Evolutionary conservation across 2,329 filamentous ascomycete genomes (phyloP).

Genomic region (Talaromyces amestolkiae): DNA sequence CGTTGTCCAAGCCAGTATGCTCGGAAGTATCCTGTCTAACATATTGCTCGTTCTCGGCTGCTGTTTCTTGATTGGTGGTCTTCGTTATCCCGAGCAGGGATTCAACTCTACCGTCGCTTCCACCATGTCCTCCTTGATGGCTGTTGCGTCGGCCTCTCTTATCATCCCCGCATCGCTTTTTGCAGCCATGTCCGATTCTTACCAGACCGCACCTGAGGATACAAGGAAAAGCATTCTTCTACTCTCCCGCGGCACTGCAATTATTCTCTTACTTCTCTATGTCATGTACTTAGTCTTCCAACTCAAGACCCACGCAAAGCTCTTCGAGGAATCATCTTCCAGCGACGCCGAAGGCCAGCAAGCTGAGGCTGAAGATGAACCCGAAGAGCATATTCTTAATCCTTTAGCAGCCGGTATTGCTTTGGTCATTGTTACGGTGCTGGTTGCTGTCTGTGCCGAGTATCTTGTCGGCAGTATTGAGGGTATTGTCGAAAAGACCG

Average conservation of each 20-base stretch:
- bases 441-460: constrained; percentile 72
- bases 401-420: constrained; percentile 64
- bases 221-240: constrained; percentile 60
- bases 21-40: constrained; percentile 93
- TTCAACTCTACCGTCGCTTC: constrained; percentile 53
- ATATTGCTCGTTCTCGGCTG: constrained; percentile 81
- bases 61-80: constrained; percentile 74
- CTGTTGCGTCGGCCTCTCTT: constrained; percentile 70
- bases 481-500: constrained; percentile 63
- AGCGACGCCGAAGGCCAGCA: constrained; percentile 23
- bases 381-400: constrained; percentile 54
- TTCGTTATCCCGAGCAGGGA: constrained; percentile 66
- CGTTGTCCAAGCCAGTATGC: constrained; percentile 97
- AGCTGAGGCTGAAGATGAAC: constrained; percentile 27
- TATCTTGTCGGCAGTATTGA: constrained; percentile 76
- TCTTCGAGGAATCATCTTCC: constrained; percentile 58
- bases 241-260: constrained; percentile 71
- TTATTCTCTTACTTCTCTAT: constrained; percentile 73
- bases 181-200: constrained; percentile 55
- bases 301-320: constrained; percentile 68
- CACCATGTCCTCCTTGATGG: constrained; percentile 66
- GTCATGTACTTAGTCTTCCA: constrained; percentile 76
- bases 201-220: constrained; percentile 32
- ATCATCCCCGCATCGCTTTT: constrained; percentile 77
- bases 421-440: constrained; percentile 66